Conservation (phyloP, 805 yeast genomes). For the Dipodascus albidus region DNA sequence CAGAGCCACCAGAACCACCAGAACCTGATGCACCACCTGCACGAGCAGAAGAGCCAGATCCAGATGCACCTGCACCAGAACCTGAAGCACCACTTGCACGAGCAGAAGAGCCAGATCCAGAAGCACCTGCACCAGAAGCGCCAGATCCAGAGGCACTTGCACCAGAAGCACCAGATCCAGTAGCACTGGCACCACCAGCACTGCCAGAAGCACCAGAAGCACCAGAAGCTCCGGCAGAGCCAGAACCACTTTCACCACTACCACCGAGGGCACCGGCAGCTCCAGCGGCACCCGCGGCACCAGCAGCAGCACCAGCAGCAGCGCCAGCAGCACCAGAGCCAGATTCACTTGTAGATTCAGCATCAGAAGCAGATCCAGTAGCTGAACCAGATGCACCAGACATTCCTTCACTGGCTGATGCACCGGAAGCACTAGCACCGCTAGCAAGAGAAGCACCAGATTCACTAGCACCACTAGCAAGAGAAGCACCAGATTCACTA, state of each 20-base stretch:
- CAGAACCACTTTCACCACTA: neutral
- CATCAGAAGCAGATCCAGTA: slow-evolving; percentile 1
- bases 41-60: neutral
- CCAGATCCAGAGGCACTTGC: slow-evolving; percentile 1
- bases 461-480: slow-evolving; percentile 5
- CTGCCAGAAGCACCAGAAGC: slow-evolving; percentile 5
- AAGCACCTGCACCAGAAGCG: slow-evolving; percentile 4
- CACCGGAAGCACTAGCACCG: neutral
- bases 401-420: too few relatives aligned
- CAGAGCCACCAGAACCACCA: slow-evolving; percentile 3
- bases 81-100: neutral
- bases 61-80: slow-evolving; percentile 3
- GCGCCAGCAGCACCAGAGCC: slow-evolving; percentile 4
- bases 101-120: neutral
- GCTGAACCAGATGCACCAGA: slow-evolving; percentile 3
- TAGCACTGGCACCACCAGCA: slow-evolving; percentile 8
- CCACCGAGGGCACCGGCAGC: slow-evolving; percentile 2
- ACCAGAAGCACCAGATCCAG: slow-evolving; percentile 5
- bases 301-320: neutral
- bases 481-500: neutral
- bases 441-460: neutral
- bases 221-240: neutral
- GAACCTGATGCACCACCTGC: neutral
- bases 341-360: slow-evolving; percentile 3
- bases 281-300: neutral